Conservation (phyloP, 345 rosid genomes). For the Eutrema heterophyllum region DNA sequence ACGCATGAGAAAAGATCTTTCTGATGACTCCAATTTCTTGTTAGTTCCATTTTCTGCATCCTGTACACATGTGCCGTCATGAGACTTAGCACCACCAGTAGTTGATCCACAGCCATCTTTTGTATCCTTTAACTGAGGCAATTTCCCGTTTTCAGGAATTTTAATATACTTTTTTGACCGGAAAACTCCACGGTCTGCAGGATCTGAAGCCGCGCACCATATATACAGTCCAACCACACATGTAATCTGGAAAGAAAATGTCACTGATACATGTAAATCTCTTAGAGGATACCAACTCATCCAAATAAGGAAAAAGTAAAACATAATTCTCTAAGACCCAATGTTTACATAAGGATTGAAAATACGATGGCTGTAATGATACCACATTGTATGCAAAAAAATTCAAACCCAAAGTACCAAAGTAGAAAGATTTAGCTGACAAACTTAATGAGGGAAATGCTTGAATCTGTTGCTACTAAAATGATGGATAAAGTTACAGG, state of each 20-base stretch:
- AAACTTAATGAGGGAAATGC: neutral
- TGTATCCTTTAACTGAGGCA: conserved; percentile 38
- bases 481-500: neutral
- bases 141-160: conserved; percentile 48
- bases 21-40: conserved; percentile 35
- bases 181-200: conserved; percentile 78
- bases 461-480: neutral
- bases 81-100: conserved; percentile 50
- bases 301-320: neutral
- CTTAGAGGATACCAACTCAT: neutral
- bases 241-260: conserved; percentile 43
- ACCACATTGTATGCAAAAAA: neutral
- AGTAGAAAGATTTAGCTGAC: neutral
- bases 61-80: conserved; percentile 41
- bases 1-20: conserved; percentile 39
- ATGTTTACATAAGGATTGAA: neutral
- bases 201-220: conserved; percentile 93
- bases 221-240: conserved; percentile 72
- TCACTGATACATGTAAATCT: neutral
- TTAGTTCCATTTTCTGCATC: conserved; percentile 30
- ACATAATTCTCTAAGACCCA: neutral
- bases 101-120: conserved; percentile 65
- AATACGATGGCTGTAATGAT: neutral
- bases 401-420: neutral
- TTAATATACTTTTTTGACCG: conserved; percentile 75